A percentile compares a stretch with the other conserved stretches of the same genome.
These are phyloP conservation scores for Gossypium ekmanianum DNA, from an alignment of 345 rosid genomes.

Conservation along the genomic window DNA sequence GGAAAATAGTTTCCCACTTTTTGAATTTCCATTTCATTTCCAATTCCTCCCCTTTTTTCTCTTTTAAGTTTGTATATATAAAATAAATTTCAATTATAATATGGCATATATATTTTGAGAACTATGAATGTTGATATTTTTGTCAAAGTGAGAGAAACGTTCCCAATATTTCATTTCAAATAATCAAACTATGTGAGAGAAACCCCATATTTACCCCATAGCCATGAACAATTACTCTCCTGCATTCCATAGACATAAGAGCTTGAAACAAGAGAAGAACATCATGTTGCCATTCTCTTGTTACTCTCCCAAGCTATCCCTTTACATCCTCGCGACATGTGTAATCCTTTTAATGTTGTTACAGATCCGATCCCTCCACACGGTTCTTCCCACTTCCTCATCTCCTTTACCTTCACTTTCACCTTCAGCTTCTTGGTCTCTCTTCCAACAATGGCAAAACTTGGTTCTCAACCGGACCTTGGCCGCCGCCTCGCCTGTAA, in stretches of 20 bases:
- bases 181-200: too few species aligned
- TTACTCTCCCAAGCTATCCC: conserved; percentile 26
- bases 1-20: too few species aligned
- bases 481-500: not conserved
- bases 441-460: conserved; percentile 20
- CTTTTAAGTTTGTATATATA: too few species aligned
- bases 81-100: too few species aligned
- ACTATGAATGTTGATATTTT: too few species aligned
- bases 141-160: too few species aligned
- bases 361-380: conserved; percentile 35
- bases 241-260: not conserved
- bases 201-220: not conserved
- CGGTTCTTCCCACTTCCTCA: conserved; percentile 3
- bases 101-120: too few species aligned
- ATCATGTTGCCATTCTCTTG: conserved; percentile 10
- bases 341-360: conserved; percentile 29
- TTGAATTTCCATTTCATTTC: too few species aligned
- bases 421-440: conserved; percentile 22
- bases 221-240: conserved; percentile 4
- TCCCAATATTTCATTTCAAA: not conserved
- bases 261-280: not conserved
- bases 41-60: too few species aligned
- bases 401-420: not conserved
- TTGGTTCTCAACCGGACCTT: not conserved
- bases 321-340: conserved; percentile 23